Base-by-base conservation (phyloP, 345 rosid species). In the Bretschneidera sinensis region DNA sequence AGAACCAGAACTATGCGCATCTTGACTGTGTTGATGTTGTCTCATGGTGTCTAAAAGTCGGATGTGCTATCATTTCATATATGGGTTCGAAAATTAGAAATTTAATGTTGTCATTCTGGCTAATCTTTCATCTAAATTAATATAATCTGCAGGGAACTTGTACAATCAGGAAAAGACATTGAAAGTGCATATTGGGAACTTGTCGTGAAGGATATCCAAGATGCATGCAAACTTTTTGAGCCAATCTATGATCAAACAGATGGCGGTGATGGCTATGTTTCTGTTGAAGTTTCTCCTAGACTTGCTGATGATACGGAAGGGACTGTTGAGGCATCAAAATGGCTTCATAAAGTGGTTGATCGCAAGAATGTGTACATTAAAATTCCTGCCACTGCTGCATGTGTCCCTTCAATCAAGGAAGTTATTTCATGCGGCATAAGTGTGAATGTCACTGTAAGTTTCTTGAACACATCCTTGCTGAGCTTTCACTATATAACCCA, bases 221-320 rank as follows among this genome's bases (percentile, higher is more conserved):
- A 88, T 78, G 99, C 99, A 0, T 90, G 97, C 82, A 88, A 82
- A 63, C 96, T 94, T 51, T 94, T 94, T 77, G 99, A 94, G 87
- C 57, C 87, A 45, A 86, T 94, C 54, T 94, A 94, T 69, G 92
- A 90, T 68, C 75, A 88, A 70, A 94, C 99, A 23, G 91, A 88
- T 65, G 96, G 81, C 57, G 95, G 74, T 13, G 99, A 94, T 76
- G 99, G 99, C 52, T 90, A 94, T 67, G 97, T 94, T 64, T 90
- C 97, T 17, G 99, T 94, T 15, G 96, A 94, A 84, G 99, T 94
- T 70, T 94, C 97, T 53, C 99, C 97, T 21, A 79, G 84, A 61
- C 95, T 94, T 57, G 97, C 99, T 33, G 91, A 91, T 65, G 97
- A 94, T 58, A 86, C 97, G 45, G 22, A 76, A 0, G 97, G 91